phyloP scores from a whole-genome alignment of 805 yeast species.

The Brettanomyces naardenensis region DNA sequence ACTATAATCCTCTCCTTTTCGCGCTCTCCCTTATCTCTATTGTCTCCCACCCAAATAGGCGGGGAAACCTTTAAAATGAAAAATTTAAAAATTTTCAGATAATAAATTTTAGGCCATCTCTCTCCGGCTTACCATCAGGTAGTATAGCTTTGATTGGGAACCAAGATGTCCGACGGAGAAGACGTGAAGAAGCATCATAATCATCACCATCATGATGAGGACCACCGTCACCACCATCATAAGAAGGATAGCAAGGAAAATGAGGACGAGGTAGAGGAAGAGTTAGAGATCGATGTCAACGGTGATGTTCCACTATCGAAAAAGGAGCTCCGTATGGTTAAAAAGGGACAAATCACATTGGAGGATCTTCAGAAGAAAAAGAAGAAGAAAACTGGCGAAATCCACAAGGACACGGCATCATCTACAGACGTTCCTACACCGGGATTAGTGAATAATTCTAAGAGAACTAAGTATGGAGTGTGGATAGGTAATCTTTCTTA shows the following conservation, averaged over 20 bases:
- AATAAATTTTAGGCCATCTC: no score
- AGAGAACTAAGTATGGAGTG: conserved; percentile 58
- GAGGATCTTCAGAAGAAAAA: conserved; percentile 40
- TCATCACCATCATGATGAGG: conserved; percentile 4
- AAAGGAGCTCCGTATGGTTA: conserved; percentile 79
- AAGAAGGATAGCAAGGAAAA: conserved; percentile 7
- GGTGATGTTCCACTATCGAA: conserved; percentile 81
- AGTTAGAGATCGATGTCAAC: conserved; percentile 59
- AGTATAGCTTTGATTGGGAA: no score
- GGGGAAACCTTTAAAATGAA: no score
- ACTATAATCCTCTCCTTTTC: no score
- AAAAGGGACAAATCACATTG: conserved; percentile 62
- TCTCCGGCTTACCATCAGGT: no score
- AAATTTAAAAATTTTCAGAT: no score
- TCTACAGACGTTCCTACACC: conserved; percentile 5
- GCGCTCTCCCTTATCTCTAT: no score
- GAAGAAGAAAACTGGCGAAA: conserved; percentile 20
- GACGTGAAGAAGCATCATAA: conserved; percentile 10
- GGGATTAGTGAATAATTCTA: conserved; percentile 11
- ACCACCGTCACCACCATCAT: conserved; percentile 2
- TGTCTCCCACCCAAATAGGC: no score
- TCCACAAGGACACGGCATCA: conserved; percentile 16
- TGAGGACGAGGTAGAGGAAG: conserved; percentile 37
- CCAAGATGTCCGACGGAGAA: no score
- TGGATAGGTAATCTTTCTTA: conserved; percentile 94